These are phyloP conservation scores for Colletotrichum tofieldiae DNA, from an alignment of 2,329 filamentous ascomycete species.

Conservation along the genomic window DNA sequence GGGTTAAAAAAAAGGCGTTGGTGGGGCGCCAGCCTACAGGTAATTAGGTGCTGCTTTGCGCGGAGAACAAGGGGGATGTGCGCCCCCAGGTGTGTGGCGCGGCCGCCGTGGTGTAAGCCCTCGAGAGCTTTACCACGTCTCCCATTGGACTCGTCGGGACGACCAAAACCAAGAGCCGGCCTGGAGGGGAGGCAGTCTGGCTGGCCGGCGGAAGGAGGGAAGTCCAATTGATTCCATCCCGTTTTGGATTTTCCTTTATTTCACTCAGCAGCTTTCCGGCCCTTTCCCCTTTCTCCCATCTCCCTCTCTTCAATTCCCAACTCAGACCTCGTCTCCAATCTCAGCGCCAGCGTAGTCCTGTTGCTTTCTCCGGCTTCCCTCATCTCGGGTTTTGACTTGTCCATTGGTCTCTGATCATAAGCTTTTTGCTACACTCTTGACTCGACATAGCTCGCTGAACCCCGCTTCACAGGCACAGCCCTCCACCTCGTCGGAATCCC, in stretches of 20 bases:
- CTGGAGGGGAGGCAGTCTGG: neutral
- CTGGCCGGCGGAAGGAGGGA: neutral
- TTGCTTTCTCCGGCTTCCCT: neutral
- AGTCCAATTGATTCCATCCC: neutral
- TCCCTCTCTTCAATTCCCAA: neutral
- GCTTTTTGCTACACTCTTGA: neutral
- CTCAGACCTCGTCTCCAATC: neutral
- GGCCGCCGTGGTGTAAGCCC: constrained; percentile 1
- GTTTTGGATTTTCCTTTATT: constrained; percentile 12
- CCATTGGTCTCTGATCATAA: constrained; percentile 32
- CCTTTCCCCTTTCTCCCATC: neutral
- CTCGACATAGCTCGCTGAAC: constrained; percentile 6
- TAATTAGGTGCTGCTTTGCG: neutral
- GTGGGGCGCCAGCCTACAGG: neutral
- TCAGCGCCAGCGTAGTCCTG: constrained; percentile 2
- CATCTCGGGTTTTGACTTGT: neutral
- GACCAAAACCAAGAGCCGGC: constrained; percentile 13
- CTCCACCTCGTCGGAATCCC: constrained; percentile 15
- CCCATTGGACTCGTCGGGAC: constrained; percentile 18
- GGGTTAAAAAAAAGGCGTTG: constrained; percentile 5
- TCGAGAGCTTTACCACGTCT: constrained; percentile 5
- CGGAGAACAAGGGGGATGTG: neutral
- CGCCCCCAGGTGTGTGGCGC: neutral
- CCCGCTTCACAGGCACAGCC: constrained; percentile 10
- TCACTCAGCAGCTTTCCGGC: neutral